phyloP scores from a whole-genome alignment of 1,284 basidiomycete genomes.

The Ceratobasidium sp. region DNA sequence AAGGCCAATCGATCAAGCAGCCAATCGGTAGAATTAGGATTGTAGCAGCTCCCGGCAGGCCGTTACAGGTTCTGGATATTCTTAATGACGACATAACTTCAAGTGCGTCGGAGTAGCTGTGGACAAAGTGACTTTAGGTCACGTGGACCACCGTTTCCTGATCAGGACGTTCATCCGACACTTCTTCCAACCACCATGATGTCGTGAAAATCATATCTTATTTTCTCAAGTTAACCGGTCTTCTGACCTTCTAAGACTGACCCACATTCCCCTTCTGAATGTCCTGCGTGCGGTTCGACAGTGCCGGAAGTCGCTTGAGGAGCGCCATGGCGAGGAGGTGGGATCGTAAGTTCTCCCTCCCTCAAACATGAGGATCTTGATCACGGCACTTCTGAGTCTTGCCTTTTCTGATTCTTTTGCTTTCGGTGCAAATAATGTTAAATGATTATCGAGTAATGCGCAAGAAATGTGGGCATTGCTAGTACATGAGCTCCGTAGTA shows the following conservation, averaged over 20 bases:
- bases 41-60: too few relatives aligned
- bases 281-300: not conserved
- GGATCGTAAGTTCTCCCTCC: too few relatives aligned
- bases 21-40: too few relatives aligned
- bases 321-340: too few relatives aligned
- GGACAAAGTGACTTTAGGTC: too few relatives aligned
- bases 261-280: not conserved
- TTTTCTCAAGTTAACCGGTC: constrained; percentile 24
- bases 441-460: constrained; percentile 19
- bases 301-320: not conserved
- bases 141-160: too few relatives aligned
- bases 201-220: not conserved
- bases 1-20: too few relatives aligned
- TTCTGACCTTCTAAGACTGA: not conserved
- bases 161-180: too few relatives aligned
- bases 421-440: constrained; percentile 9
- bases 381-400: not conserved
- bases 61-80: too few relatives aligned
- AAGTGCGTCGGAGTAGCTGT: too few relatives aligned
- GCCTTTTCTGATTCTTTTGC: not conserved
- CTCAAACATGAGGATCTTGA: not conserved
- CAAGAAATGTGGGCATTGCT: constrained; percentile 23
- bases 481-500: not conserved
- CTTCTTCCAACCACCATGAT: too few relatives aligned
- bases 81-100: too few relatives aligned